Evolutionary conservation across 1,284 basidiomycete species (phyloP).

Genomic region (Ganoderma meredithae): DNA sequence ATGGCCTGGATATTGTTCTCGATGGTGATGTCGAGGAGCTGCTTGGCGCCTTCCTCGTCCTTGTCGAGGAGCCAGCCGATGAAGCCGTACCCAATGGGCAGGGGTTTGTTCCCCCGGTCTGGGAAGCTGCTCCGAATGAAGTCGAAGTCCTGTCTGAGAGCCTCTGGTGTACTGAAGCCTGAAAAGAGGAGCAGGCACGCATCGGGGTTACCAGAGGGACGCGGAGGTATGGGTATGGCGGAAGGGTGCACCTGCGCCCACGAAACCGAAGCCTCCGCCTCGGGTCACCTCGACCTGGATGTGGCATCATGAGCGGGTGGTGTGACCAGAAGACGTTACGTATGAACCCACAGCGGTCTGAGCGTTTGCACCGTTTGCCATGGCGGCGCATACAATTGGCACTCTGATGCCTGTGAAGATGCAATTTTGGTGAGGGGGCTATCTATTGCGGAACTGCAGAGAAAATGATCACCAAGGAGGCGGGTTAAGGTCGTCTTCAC

Average conservation of each 20-base stretch:
- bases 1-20: slow-evolving; percentile 65
- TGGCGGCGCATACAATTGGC: slow-evolving; percentile 69
- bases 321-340: slow-evolving; percentile 17
- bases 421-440: not conserved
- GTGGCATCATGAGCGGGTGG: not conserved
- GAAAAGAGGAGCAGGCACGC: not conserved
- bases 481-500: slow-evolving; percentile 48
- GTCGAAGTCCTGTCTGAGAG: slow-evolving; percentile 55
- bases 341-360: slow-evolving; percentile 55
- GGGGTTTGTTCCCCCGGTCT: slow-evolving; percentile 44
- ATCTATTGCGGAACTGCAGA: not conserved
- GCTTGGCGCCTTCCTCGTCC: slow-evolving; percentile 43
- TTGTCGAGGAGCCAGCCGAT: slow-evolving; percentile 77
- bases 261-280: slow-evolving; percentile 77
- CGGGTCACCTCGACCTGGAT: slow-evolving; percentile 55
- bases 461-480: slow-evolving; percentile 33
- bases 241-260: slow-evolving; percentile 56
- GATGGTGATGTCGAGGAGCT: slow-evolving; percentile 60
- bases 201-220: not conserved
- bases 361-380: slow-evolving; percentile 73
- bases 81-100: slow-evolving; percentile 79
- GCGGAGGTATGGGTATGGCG: slow-evolving; percentile 4
- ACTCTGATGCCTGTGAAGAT: slow-evolving; percentile 45
- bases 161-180: slow-evolving; percentile 41
- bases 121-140: slow-evolving; percentile 50